Conservation (phyloP, 2,329 filamentous ascomycete species). For the Grosmannia penicillata region DNA sequence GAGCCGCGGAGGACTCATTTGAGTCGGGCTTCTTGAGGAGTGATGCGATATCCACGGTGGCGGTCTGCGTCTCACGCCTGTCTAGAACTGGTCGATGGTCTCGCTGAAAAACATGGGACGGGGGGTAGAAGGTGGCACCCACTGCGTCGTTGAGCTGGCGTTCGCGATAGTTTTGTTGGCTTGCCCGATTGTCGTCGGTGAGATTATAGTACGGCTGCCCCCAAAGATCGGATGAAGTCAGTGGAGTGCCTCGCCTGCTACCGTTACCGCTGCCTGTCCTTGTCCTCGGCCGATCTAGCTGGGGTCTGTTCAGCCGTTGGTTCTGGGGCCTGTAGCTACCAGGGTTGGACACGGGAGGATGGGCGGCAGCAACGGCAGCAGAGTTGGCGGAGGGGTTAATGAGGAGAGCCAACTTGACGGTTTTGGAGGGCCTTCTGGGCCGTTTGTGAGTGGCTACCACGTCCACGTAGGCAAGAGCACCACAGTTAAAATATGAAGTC, state of each 20-base stretch:
- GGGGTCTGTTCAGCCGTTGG: background rate
- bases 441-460: too few species aligned
- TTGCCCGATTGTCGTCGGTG: too few species aligned
- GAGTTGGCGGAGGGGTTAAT: constrained; percentile 4
- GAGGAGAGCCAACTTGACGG: constrained; percentile 10
- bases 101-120: background rate
- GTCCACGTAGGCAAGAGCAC: too few species aligned
- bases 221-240: too few species aligned
- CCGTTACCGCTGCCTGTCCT: background rate
- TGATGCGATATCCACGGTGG: constrained; percentile 89
- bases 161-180: background rate
- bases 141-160: background rate
- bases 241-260: too few species aligned
- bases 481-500: too few species aligned
- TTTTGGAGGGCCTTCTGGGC: background rate
- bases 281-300: background rate
- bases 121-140: too few species aligned
- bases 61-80: constrained; percentile 29
- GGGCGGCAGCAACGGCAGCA: constrained; percentile 6
- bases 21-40: constrained; percentile 67
- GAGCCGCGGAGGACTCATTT: constrained; percentile 48
- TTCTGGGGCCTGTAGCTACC: background rate
- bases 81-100: constrained; percentile 15
- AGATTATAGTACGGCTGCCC: too few species aligned
- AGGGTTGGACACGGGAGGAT: background rate